Percentiles rank a stretch among this genome's conserved stretches.
phyloP scores from a whole-genome alignment of 805 yeast genomes.

The Suhomyces faveliae region DNA sequence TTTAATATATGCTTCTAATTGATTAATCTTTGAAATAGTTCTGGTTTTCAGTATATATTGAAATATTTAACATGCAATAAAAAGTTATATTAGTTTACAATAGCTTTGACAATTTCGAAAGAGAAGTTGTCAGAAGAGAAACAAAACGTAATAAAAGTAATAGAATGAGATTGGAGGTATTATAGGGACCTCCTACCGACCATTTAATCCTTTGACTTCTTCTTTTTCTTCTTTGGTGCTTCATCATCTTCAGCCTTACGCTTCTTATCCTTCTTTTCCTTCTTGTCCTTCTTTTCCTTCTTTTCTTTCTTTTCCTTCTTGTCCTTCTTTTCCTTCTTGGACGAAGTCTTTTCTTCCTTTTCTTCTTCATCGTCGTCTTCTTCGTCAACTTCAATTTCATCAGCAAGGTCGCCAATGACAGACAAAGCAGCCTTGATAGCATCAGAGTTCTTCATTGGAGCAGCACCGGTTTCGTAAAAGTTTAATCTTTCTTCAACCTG shows the following conservation, averaged over 20 bases:
- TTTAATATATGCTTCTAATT: neutral
- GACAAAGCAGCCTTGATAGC: constrained; percentile 92
- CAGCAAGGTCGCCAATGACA: constrained; percentile 53
- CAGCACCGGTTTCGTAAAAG: constrained; percentile 93
- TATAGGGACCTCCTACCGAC: neutral
- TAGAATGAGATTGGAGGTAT: constrained; percentile 3
- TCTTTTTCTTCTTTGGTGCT: constrained; percentile 42
- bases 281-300: constrained; percentile 36
- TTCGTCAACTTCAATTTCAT: constrained; percentile 30
- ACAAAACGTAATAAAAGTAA: constrained; percentile 6
- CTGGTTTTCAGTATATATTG: constrained; percentile 11
- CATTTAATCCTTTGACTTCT: constrained; percentile 45
- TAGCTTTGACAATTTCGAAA: constrained; percentile 7
- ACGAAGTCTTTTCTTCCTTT: constrained; percentile 26
- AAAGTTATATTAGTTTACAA: constrained; percentile 24
- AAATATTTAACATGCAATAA: constrained; percentile 27
- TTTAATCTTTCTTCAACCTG: constrained; percentile 97
- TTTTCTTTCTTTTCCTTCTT: constrained; percentile 34
- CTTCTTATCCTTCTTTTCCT: constrained; percentile 38
- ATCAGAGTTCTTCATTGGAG: constrained; percentile 94
- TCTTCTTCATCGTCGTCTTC: constrained; percentile 20
- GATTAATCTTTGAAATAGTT: neutral
- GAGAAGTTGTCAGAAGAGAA: neutral
- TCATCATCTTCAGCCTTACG: constrained; percentile 38
- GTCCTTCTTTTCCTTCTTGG: constrained; percentile 33